phyloP scores from a whole-genome alignment of 192 early-diverging fungal genomes.

The Umbelopsis sp. region DNA sequence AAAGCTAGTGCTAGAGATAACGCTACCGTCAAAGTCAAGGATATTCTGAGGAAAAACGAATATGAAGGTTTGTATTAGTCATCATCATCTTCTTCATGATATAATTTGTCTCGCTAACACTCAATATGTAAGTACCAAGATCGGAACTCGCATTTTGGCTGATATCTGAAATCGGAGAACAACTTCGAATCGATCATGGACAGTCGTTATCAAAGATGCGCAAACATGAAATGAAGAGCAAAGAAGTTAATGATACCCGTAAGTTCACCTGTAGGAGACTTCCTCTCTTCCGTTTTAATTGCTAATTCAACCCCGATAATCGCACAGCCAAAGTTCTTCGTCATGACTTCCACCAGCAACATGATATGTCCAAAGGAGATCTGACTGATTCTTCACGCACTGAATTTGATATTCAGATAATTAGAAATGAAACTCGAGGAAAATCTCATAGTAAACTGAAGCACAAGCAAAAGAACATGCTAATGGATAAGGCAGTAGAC shows the following conservation, averaged over 20 bases:
- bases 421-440: slow-evolving; percentile 37
- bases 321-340: slow-evolving; percentile 24
- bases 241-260: slow-evolving; percentile 31
- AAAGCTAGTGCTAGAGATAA: slow-evolving; percentile 33
- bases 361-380: slow-evolving; percentile 40
- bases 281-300: not conserved
- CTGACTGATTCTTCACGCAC: slow-evolving; percentile 32
- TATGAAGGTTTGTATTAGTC: slow-evolving; percentile 46
- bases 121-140: slow-evolving; percentile 41
- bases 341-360: slow-evolving; percentile 37
- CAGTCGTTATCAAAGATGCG: slow-evolving; percentile 43
- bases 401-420: slow-evolving; percentile 49
- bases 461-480: slow-evolving; percentile 55
- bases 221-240: slow-evolving; percentile 37
- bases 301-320: not conserved
- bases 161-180: slow-evolving; percentile 67
- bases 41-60: slow-evolving; percentile 71
- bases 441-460: slow-evolving; percentile 57
- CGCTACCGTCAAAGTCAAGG: slow-evolving; percentile 70
- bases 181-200: slow-evolving; percentile 57
- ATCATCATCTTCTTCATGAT: too few relatives aligned
- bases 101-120: not conserved
- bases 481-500: slow-evolving; percentile 59
- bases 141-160: slow-evolving; percentile 60
- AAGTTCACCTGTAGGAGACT: slow-evolving; percentile 5